phyloP scores from a whole-genome alignment of 2,329 filamentous ascomycete species.

The Colletotrichum spinosum region DNA sequence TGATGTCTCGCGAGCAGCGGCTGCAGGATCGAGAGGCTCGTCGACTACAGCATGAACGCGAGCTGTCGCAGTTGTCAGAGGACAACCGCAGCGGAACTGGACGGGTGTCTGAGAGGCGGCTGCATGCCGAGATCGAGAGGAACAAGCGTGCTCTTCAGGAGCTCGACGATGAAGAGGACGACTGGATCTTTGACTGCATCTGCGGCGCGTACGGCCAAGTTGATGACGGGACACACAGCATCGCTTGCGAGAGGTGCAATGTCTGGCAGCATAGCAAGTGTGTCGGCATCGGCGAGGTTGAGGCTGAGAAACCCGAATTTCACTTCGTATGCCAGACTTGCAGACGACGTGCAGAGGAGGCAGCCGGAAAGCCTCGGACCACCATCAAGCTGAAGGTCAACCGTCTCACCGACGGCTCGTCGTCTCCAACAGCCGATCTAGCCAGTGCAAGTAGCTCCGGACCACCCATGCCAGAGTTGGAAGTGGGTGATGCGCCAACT shows the following conservation, averaged over 20 bases:
- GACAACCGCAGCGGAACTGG: slow-evolving; percentile 73
- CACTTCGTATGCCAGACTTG: slow-evolving; percentile 87
- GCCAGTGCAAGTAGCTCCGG: neutral
- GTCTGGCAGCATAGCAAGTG: slow-evolving; percentile 98
- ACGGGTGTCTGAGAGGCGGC: slow-evolving; percentile 80
- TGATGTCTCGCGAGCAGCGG: slow-evolving; percentile 87
- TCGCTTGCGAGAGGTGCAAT: slow-evolving; percentile 93
- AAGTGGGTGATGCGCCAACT: neutral
- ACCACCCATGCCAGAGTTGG: slow-evolving; percentile 22
- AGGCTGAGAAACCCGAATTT: slow-evolving; percentile 88
- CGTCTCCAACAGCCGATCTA: neutral
- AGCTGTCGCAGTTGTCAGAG: slow-evolving; percentile 82
- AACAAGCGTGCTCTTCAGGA: slow-evolving; percentile 81
- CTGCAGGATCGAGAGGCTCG: slow-evolving; percentile 87
- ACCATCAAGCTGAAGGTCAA: slow-evolving; percentile 67
- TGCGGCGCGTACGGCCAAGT: slow-evolving; percentile 93
- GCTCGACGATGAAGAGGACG: slow-evolving; percentile 74
- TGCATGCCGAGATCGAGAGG: slow-evolving; percentile 85
- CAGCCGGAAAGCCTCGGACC: slow-evolving; percentile 66
- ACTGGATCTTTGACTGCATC: slow-evolving; percentile 95
- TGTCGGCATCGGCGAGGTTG: slow-evolving; percentile 79
- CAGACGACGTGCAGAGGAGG: slow-evolving; percentile 73
- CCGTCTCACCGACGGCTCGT: slow-evolving; percentile 30
- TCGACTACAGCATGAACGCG: slow-evolving; percentile 85
- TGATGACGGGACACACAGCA: slow-evolving; percentile 93